These are phyloP conservation scores for Uncinocarpus reesii DNA, from an alignment of 2,329 filamentous ascomycete species.

Conservation along the genomic window DNA sequence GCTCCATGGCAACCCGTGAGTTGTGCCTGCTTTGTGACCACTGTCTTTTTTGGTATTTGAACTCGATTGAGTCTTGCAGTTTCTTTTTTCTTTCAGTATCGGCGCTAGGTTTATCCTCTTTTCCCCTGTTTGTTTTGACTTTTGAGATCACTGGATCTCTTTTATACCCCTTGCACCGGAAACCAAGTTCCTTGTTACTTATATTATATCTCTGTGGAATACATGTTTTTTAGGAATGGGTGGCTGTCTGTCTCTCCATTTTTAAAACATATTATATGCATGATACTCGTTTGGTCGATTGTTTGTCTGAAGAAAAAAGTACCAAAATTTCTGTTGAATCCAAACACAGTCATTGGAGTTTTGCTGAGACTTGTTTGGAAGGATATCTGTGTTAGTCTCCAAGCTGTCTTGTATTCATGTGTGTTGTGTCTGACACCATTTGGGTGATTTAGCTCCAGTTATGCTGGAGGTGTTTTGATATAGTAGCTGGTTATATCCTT, in stretches of 20 bases:
- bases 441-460: background rate
- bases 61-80: slow-evolving; percentile 1
- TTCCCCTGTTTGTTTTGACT: slow-evolving; percentile 6
- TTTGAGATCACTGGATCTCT: background rate
- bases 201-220: slow-evolving; percentile 10
- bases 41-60: slow-evolving; percentile 12
- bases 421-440: background rate
- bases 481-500: slow-evolving; percentile 7
- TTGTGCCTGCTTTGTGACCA: background rate
- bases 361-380: background rate
- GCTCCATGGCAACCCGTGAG: background rate
- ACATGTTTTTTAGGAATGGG: slow-evolving; percentile 8
- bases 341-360: slow-evolving; percentile 6
- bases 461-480: slow-evolving; percentile 8
- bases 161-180: slow-evolving; percentile 8
- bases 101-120: slow-evolving; percentile 6
- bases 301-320: slow-evolving; percentile 8
- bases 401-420: background rate
- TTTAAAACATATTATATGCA: background rate
- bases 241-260: slow-evolving; percentile 4
- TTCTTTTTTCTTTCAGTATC: background rate
- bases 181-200: background rate
- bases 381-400: background rate
- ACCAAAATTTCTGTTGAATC: slow-evolving; percentile 8
- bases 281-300: background rate